Conservation (phyloP, 306 rosid genomes). For the Hippophae gyantsensis region DNA sequence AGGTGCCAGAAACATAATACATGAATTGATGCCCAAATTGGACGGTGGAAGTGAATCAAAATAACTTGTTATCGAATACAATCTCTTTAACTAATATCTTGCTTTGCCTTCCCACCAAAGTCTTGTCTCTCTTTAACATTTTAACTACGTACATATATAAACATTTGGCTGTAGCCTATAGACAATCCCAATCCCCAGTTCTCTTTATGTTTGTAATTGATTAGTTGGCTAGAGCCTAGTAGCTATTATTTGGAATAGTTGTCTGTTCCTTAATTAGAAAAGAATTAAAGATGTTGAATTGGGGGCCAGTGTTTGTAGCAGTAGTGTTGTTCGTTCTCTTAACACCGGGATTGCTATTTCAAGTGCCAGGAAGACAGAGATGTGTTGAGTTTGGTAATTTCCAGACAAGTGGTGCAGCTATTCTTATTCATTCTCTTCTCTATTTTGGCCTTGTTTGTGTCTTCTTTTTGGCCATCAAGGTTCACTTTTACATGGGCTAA, state of each 20-base stretch:
- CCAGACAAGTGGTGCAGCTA: slow-evolving; percentile 72
- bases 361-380: slow-evolving; percentile 58
- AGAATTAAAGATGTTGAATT: slow-evolving; percentile 42
- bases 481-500: slow-evolving; percentile 57
- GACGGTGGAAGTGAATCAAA: too few species aligned
- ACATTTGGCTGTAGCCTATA: not conserved
- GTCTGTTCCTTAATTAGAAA: too few species aligned
- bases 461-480: slow-evolving; percentile 54
- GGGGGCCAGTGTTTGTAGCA: slow-evolving; percentile 74
- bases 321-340: slow-evolving; percentile 62
- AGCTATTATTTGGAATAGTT: too few species aligned
- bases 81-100: not conserved
- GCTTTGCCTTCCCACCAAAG: slow-evolving; percentile 29
- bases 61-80: not conserved
- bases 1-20: too few species aligned
- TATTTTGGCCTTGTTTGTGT: slow-evolving; percentile 64
- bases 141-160: not conserved
- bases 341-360: slow-evolving; percentile 72
- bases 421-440: slow-evolving; percentile 67
- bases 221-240: too few species aligned
- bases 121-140: not conserved
- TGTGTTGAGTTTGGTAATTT: slow-evolving; percentile 77
- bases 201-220: not conserved
- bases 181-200: not conserved
- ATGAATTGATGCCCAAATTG: too few species aligned